Evolutionary conservation across 352 stramenopile species (phyloP).

Genomic region (Phytophthora fragariaefolia): DNA sequence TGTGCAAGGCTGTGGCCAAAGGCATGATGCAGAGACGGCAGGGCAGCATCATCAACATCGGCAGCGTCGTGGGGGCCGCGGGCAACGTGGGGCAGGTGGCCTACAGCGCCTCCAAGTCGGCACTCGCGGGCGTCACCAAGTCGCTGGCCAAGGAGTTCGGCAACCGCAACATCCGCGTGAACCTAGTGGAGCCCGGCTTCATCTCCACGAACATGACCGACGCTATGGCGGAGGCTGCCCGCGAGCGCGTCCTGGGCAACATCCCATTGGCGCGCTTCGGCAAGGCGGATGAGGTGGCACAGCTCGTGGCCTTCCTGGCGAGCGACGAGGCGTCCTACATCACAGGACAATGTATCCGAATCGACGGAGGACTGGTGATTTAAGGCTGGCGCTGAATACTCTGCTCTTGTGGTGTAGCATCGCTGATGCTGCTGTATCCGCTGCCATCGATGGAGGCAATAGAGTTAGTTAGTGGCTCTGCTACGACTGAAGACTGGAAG

Average conservation of each 20-base stretch:
- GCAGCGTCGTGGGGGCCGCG: conserved; percentile 76
- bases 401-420: conserved; percentile 5
- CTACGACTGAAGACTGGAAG: conserved; percentile 31
- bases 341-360: conserved; percentile 83
- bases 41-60: conserved; percentile 85
- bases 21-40: conserved; percentile 78
- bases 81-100: conserved; percentile 83
- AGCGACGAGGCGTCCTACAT: conserved; percentile 85
- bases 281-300: conserved; percentile 70
- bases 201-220: conserved; percentile 86
- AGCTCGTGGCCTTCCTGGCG: conserved; percentile 81
- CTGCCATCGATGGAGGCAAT: conserved; percentile 20
- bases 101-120: conserved; percentile 87
- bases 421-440: conserved; percentile 16
- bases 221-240: conserved; percentile 57
- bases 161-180: conserved; percentile 85
- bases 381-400: conserved; percentile 31
- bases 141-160: conserved; percentile 88
- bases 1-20: conserved; percentile 79
- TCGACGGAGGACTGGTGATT: conserved; percentile 81
- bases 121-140: conserved; percentile 75
- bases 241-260: conserved; percentile 51
- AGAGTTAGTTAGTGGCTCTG: conserved; percentile 25
- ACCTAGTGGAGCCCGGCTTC: conserved; percentile 89
- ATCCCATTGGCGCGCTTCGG: conserved; percentile 75